Base-by-base conservation (phyloP, 73 alveolate species). In the Paramecium tetraurelia region DNA sequence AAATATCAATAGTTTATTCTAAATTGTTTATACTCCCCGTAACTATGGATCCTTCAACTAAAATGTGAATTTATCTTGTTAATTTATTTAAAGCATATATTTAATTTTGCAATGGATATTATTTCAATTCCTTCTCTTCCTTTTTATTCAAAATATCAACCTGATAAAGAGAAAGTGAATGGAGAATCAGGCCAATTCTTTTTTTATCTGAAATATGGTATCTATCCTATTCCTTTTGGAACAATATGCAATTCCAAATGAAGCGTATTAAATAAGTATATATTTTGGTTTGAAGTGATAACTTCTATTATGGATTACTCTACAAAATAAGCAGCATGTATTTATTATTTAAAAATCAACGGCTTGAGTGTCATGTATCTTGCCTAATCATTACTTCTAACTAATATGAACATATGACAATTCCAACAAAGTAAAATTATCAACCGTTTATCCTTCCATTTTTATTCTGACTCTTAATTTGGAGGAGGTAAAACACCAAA, bases 361-460 rank as follows among this genome's bases (percentile, higher is more conserved):
- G 90, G 90, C 21, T 80, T 80, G 7, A 80, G 29, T 24, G 86
- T 72, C 59, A 9, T 43, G 46, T 43, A 80, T 80, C 75, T 43
- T 40, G 48, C 36, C 12, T 22, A 63, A 63, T 63, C 84, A 63
- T 63, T 46, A 10, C 35, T 44, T 48, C 46, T 40, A 1, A 80
- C 33, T 20, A 80, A 18, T 7, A 80, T 22, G 46, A 14, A 80
- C 31, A 80, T 8, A 80, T 80, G 90, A 20, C 75, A 80, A 48
- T 80, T 80, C 90, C 90, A 80, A 80, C 63, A 31, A 20, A 80
- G 31, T 12, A 80, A 44, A 11, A 80, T 80, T 11, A 80, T 80
- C 29, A 41, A 44, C 43, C 33, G 16, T 14, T 80, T 24, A 4
- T 80, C 76, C 9, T 80, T 75, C 58, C 69, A 53, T n/a, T 53